Percentiles rank a stretch among this genome's conserved stretches.
Conservation (phyloP, 148 eudicot species). For the Dysphania ambrosioides region DNA sequence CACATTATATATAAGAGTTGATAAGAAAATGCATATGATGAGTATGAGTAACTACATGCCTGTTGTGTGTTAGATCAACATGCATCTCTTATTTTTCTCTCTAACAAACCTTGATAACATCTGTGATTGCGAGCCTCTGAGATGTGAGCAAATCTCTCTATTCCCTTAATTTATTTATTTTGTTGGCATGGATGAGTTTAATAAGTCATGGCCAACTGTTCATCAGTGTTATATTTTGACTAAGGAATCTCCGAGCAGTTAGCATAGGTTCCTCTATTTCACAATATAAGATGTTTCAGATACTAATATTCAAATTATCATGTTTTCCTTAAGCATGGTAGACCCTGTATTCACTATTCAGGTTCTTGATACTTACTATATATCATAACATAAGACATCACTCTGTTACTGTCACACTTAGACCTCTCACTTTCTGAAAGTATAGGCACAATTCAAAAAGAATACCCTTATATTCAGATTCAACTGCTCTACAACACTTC, state of each 20-base stretch:
- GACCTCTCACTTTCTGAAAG: too few relatives aligned
- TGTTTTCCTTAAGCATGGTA: too few relatives aligned
- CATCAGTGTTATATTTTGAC: background rate
- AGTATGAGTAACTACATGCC: slow-evolving; percentile 34
- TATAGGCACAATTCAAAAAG: too few relatives aligned
- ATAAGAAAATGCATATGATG: slow-evolving; percentile 20
- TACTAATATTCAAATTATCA: too few relatives aligned
- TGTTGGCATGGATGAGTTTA: background rate
- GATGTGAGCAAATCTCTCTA: background rate
- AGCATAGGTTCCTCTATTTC: background rate
- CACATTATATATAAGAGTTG: slow-evolving; percentile 17
- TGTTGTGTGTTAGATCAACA: slow-evolving; percentile 35
- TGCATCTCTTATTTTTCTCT: slow-evolving; percentile 21
- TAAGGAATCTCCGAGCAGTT: background rate
- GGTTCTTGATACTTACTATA: too few relatives aligned
- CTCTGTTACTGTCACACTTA: too few relatives aligned
- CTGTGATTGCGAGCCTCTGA: background rate
- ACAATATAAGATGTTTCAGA: too few relatives aligned
- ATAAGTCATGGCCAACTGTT: background rate
- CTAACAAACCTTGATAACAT: slow-evolving; percentile 16
- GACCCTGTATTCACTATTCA: too few relatives aligned
- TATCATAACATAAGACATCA: too few relatives aligned
- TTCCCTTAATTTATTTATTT: background rate
- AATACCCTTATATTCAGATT: too few relatives aligned
- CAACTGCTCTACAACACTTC: too few relatives aligned